A percentile compares a stretch with the other conserved stretches of the same genome.
phyloP scores from a whole-genome alignment of 495 filamentous ascomycete species.

The Beverwykella pulmonaria region DNA sequence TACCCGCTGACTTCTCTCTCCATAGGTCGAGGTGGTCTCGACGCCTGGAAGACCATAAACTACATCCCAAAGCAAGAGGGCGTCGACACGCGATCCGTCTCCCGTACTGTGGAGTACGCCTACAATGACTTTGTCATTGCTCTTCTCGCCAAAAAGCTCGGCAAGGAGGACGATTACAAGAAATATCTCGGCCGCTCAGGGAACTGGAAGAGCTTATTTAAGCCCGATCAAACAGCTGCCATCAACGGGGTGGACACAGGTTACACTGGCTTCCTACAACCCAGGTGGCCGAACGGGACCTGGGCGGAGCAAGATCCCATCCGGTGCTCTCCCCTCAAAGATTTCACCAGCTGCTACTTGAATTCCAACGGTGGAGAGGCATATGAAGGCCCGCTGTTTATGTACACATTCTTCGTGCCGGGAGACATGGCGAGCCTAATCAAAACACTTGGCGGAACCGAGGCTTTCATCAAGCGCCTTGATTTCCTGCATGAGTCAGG shows the following conservation, averaged over 20 bases:
- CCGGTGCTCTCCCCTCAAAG: slow-evolving; percentile 60
- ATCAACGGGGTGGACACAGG: slow-evolving; percentile 62
- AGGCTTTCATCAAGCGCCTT: slow-evolving; percentile 63
- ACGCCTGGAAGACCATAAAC: slow-evolving; percentile 41
- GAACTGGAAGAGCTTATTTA: slow-evolving; percentile 74
- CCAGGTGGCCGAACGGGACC: slow-evolving; percentile 63
- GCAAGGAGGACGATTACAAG: slow-evolving; percentile 48
- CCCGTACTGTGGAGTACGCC: slow-evolving; percentile 47
- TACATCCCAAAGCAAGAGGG: slow-evolving; percentile 45
- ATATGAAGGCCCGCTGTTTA: slow-evolving; percentile 71
- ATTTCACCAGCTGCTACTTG: slow-evolving; percentile 61
- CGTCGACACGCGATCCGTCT: slow-evolving; percentile 39
- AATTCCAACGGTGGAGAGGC: slow-evolving; percentile 68
- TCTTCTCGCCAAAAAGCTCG: slow-evolving; percentile 56
- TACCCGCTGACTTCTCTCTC: background rate
- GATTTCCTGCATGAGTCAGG: slow-evolving; percentile 66
- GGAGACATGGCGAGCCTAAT: slow-evolving; percentile 71
- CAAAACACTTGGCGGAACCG: slow-evolving; percentile 61
- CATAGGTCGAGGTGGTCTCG: slow-evolving; percentile 41
- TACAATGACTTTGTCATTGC: slow-evolving; percentile 48
- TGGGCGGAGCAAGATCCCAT: slow-evolving; percentile 73
- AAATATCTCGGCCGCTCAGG: slow-evolving; percentile 55
- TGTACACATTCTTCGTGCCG: slow-evolving; percentile 67
- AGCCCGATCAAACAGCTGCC: slow-evolving; percentile 60
- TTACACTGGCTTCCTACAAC: slow-evolving; percentile 71